Base-by-base conservation (phyloP, 805 yeast species). In the Metschnikowia santaceciliae region DNA sequence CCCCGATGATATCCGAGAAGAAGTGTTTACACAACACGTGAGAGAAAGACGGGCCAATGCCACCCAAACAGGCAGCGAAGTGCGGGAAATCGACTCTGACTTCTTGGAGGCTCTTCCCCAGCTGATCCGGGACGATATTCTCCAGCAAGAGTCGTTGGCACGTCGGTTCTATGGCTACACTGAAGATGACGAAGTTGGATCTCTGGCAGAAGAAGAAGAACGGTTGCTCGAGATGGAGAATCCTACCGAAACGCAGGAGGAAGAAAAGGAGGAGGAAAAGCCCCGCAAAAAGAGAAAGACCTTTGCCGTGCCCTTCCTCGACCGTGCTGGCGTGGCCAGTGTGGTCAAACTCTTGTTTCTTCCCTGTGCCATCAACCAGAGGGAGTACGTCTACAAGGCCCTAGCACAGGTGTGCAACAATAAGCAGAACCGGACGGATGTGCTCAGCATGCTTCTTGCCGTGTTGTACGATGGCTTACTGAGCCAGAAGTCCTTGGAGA, bases 1-100 rank as follows among this genome's bases (percentile, higher is more conserved):
- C 35, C 97, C 97, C 0, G 96, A 89, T 41, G 94, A 88, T 48
- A 87, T 91, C 88, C 75, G 97, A 46, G 96, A 90, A 55, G 97
- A 91, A 61, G 97, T 90, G 0, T 83, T 88, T 62, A 81, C 91
- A 0, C 92, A 90, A 55, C 96, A 90, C 61, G 72, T 90, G 6
- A 72, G 90, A 39, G 94, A 88, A 57, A 74, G 91, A 52, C 75
- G 94, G 53, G 85, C 76, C 75, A 41, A 81, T 73, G 70, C 88
- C 55, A 54, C 78, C 1, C 63, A 69, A 13, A 39, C 69, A 54
- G 63, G 81, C 0, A 63, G 68, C 1, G 70, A 76, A 13, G 72
- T 80, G 2, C 72, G 88, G 30, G 96, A 87, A 58, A 79, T 88
- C 48, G 95, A 85, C 57, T 85, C 90, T 0, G 90, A 84, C 39